These are phyloP conservation scores for Ampelomyces quisqualis DNA, from an alignment of 2,329 filamentous ascomycete genomes.

Conservation along the genomic window DNA sequence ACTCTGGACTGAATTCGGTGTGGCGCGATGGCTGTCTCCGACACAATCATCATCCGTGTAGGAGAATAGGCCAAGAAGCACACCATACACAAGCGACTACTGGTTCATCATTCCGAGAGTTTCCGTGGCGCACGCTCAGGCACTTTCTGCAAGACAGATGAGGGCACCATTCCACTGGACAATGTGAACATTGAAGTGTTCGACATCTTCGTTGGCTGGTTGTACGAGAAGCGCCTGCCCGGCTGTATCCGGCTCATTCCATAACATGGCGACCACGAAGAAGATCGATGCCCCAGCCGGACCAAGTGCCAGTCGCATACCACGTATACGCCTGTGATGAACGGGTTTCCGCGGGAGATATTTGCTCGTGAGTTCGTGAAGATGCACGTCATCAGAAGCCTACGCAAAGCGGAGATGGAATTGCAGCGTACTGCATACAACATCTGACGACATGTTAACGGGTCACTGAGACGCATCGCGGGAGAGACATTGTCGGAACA, in stretches of 20 bases:
- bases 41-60: constrained; percentile 3
- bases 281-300: background rate
- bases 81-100: constrained; percentile 1
- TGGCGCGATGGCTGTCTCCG: background rate
- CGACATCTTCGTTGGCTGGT: constrained; percentile 9
- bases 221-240: constrained; percentile 5
- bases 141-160: background rate
- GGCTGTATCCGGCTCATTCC: too few relatives aligned
- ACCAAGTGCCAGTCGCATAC: background rate
- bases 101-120: constrained; percentile 2
- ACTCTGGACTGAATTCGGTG: too few relatives aligned
- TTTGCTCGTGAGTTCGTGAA: background rate
- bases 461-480: too few relatives aligned
- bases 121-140: constrained; percentile 5
- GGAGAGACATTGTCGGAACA: too few relatives aligned
- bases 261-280: too few relatives aligned
- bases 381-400: background rate
- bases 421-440: background rate
- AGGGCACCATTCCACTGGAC: background rate
- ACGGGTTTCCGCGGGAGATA: background rate
- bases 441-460: background rate
- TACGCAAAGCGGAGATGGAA: background rate
- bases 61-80: constrained; percentile 2
- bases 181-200: background rate
- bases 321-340: constrained; percentile 1